Evolutionary conservation across 768 basidiomycete genomes (phyloP).

Genomic region (Boletellus emodensis): DNA sequence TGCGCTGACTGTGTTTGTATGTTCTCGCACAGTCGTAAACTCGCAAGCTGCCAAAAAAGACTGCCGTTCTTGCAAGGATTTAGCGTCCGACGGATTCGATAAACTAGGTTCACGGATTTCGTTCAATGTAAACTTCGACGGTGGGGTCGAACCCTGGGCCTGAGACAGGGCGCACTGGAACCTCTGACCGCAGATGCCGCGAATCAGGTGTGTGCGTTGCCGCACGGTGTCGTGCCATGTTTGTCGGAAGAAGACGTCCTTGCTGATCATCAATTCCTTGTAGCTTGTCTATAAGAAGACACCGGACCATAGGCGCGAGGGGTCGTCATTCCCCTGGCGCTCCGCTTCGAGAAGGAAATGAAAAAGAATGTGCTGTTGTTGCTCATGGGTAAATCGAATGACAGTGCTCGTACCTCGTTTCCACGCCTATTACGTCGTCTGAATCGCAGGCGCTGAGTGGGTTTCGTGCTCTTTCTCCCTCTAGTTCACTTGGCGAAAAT

Average conservation of each 20-base stretch:
- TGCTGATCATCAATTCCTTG: neutral
- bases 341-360: conserved; percentile 81
- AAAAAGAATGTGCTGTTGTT: conserved; percentile 80
- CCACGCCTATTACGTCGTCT: too few species aligned
- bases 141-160: neutral
- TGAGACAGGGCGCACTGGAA: neutral
- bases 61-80: conserved; percentile 51
- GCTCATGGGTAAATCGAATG: conserved; percentile 89
- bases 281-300: neutral
- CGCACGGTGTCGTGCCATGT: too few species aligned
- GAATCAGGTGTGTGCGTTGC: neutral
- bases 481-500: too few species aligned
- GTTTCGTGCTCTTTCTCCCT: too few species aligned
- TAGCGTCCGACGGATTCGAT: conserved; percentile 69
- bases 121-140: neutral
- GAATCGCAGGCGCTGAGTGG: too few species aligned
- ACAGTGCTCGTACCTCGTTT: conserved; percentile 61
- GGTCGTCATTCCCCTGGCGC: conserved; percentile 75
- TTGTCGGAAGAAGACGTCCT: too few species aligned
- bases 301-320: conserved; percentile 66
- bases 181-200: neutral
- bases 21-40: conserved; percentile 63
- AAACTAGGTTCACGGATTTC: conserved; percentile 79
- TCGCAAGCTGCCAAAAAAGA: conserved; percentile 32
- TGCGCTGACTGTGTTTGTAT: too few species aligned